Conservation (phyloP, 345 rosid genomes). For the Eucalyptus microcorys region DNA sequence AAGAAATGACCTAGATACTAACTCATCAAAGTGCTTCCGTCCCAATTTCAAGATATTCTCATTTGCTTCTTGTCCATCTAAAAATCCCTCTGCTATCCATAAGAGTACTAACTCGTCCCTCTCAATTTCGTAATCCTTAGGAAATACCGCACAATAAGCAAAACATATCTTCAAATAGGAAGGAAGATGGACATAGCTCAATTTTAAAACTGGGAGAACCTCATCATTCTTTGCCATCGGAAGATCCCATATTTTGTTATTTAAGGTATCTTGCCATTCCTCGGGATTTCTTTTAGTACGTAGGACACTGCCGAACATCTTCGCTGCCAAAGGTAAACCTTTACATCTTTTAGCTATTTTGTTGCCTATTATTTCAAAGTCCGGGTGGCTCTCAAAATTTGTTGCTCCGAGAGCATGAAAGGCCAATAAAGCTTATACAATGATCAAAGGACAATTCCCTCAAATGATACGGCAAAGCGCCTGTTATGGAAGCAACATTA, state of each 20-base stretch:
- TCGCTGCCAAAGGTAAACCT: neutral
- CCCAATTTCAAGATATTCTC: neutral
- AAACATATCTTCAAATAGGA: neutral
- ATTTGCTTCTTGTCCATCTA: neutral
- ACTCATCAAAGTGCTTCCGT: neutral
- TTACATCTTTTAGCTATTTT: neutral
- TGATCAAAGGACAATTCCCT: too few species aligned
- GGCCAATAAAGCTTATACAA: neutral
- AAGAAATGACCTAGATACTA: neutral
- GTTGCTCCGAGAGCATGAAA: neutral
- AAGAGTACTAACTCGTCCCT: neutral
- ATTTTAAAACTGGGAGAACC: neutral
- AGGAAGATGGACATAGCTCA: neutral
- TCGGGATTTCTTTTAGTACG: fast-evolving
- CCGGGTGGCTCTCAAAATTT: neutral
- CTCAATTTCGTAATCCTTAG: neutral
- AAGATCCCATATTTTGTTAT: neutral
- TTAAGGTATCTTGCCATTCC: neutral
- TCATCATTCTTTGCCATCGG: neutral
- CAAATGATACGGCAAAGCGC: too few species aligned
- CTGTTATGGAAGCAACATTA: too few species aligned
- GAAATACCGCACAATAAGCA: neutral
- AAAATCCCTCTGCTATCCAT: neutral
- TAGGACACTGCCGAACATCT: neutral
- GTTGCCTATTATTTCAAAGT: neutral